Evolutionary conservation across 805 yeast species (phyloP).

Genomic region (Nakazawaea molendinolei): DNA sequence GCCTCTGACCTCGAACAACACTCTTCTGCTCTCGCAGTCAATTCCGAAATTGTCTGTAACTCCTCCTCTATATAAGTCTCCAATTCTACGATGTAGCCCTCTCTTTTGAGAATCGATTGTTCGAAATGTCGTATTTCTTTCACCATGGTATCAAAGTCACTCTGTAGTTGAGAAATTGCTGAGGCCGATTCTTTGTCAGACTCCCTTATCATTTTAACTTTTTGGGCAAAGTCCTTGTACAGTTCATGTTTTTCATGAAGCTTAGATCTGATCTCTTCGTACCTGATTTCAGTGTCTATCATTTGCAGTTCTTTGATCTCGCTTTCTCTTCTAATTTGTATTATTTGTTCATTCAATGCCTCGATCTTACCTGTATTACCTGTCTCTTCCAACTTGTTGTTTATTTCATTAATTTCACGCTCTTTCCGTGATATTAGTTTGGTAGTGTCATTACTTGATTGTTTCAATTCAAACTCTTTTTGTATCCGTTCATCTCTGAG

Average conservation of each 20-base stretch:
- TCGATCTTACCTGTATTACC: conserved; percentile 35
- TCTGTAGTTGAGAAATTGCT: conserved; percentile 9
- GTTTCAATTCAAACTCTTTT: conserved; percentile 15
- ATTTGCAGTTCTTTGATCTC: conserved; percentile 18
- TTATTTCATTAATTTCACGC: conserved; percentile 22
- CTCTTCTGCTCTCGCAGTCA: conserved; percentile 25
- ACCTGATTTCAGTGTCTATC: conserved; percentile 9
- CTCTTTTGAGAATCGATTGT: conserved; percentile 18
- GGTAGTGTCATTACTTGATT: conserved; percentile 16
- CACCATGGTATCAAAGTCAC: conserved; percentile 17
- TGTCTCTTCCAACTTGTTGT: conserved; percentile 35
- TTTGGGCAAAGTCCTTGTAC: conserved; percentile 13
- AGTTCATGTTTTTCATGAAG: conserved; percentile 1
- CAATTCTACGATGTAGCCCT: conserved; percentile 21
- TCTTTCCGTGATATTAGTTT: conserved; percentile 16
- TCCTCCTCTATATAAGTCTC: conserved; percentile 23
- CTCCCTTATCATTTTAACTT: conserved; percentile 15
- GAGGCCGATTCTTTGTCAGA: conserved; percentile 20
- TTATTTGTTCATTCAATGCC: conserved; percentile 27
- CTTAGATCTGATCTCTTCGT: neutral
- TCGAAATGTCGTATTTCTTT: conserved; percentile 14
- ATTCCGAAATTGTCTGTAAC: conserved; percentile 7
- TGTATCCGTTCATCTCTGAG: conserved; percentile 13
- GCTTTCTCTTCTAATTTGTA: conserved; percentile 24
- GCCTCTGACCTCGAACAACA: conserved; percentile 46